phyloP scores from a whole-genome alignment of 495 filamentous ascomycete genomes.

The Hypoxylon perforatum region DNA sequence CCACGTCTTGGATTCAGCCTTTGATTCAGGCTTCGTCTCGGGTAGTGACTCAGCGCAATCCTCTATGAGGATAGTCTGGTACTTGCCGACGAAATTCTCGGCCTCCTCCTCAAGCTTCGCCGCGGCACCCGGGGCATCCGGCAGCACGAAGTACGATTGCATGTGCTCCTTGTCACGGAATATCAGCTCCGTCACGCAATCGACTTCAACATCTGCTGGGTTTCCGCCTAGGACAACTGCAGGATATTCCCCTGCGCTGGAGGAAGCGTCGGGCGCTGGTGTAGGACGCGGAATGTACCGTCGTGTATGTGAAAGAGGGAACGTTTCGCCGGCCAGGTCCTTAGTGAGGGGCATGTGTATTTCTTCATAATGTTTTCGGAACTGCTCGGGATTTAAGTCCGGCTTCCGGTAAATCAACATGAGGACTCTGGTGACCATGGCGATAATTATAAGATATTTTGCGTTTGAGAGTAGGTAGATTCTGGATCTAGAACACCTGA shows the following conservation, averaged over 20 bases:
- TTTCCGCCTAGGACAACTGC: conserved; percentile 16
- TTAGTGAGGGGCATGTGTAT: conserved; percentile 45
- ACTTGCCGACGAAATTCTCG: conserved; percentile 18
- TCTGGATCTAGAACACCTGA: too few species aligned
- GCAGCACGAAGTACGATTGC: conserved; percentile 25
- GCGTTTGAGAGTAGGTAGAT: too few species aligned
- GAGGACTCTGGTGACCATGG: conserved; percentile 20
- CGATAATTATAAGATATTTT: background rate
- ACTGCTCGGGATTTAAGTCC: conserved; percentile 41
- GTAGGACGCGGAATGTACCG: conserved; percentile 40
- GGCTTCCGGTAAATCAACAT: conserved; percentile 42
- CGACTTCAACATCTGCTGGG: conserved; percentile 13
- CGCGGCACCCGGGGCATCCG: conserved; percentile 19
- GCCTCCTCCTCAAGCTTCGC: conserved; percentile 21
- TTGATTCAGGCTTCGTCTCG: background rate
- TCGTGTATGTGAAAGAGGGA: conserved; percentile 43
- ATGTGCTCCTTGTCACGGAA: conserved; percentile 23
- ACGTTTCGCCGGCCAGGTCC: conserved; percentile 38
- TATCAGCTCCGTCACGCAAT: conserved; percentile 24
- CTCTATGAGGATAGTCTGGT: conserved; percentile 16
- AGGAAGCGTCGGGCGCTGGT: background rate
- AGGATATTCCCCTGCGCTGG: conserved; percentile 4
- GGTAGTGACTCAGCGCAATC: conserved; percentile 11
- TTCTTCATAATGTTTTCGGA: conserved; percentile 47
- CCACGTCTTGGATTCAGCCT: background rate